These are phyloP conservation scores for Penicillium cosmopolitanum DNA, from an alignment of 495 filamentous ascomycete genomes.

Conservation along the genomic window DNA sequence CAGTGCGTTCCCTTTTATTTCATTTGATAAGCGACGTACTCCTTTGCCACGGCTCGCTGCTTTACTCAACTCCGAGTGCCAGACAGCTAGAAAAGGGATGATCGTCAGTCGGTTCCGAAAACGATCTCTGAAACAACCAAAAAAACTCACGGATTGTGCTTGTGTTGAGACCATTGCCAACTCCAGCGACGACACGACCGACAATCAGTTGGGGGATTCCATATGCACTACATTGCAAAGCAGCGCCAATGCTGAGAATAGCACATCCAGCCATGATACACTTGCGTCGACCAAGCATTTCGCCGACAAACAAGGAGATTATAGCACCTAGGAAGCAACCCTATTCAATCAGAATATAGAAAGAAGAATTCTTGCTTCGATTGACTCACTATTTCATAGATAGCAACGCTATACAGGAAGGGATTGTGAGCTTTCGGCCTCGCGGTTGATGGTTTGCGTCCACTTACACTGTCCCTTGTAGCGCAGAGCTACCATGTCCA, in stretches of 20 bases:
- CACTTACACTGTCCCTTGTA: conserved; percentile 42
- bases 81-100: conserved; percentile 36
- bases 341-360: conserved; percentile 30
- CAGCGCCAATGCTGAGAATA: conserved; percentile 58
- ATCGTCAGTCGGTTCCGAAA: conserved; percentile 7
- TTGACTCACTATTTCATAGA: conserved; percentile 40
- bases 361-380: not conserved
- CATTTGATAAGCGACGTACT: conserved; percentile 38
- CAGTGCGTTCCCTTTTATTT: not conserved
- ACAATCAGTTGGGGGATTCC: conserved; percentile 55
- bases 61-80: conserved; percentile 62
- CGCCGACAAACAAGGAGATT: conserved; percentile 51
- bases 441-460: not conserved
- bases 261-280: conserved; percentile 55
- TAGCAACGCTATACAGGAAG: conserved; percentile 29
- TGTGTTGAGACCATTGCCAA: conserved; percentile 54
- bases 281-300: conserved; percentile 56
- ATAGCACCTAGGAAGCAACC: conserved; percentile 64
- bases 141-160: conserved; percentile 47
- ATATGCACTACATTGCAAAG: conserved; percentile 57
- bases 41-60: conserved; percentile 64
- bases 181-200: conserved; percentile 50
- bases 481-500: conserved; percentile 37
- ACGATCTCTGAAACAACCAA: not conserved
- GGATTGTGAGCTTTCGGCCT: not conserved